Percentiles rank a stretch among this genome's conserved stretches.
phyloP scores from a whole-genome alignment of 2,329 filamentous ascomycete genomes.

The Neurospora crassa region DNA sequence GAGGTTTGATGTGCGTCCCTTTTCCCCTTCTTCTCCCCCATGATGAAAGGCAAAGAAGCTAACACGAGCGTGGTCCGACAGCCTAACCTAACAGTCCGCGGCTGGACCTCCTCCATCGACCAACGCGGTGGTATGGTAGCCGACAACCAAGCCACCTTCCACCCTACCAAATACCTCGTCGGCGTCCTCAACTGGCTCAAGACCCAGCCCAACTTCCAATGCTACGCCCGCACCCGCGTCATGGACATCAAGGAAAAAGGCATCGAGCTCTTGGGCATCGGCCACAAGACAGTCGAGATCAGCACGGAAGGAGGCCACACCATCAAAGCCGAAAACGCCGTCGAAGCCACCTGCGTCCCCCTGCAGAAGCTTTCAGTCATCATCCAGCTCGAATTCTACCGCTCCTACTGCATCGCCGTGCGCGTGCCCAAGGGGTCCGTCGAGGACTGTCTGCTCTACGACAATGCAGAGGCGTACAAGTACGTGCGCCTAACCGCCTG shows the following conservation, averaged over 20 bases:
- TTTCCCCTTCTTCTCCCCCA: too few species aligned
- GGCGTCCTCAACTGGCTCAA: conserved; percentile 42
- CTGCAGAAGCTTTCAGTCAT: conserved; percentile 45
- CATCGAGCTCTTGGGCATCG: conserved; percentile 32
- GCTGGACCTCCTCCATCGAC: conserved; percentile 41
- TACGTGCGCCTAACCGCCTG: conserved; percentile 44
- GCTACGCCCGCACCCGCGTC: conserved; percentile 41
- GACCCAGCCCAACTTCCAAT: conserved; percentile 41
- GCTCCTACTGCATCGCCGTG: conserved; percentile 48
- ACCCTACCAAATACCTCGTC: conserved; percentile 45
- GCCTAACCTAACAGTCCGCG: conserved; percentile 35
- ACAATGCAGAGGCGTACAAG: conserved; percentile 44
- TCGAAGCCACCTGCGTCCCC: conserved; percentile 46
- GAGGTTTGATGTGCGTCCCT: conserved; percentile 23
- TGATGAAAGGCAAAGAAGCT: too few species aligned
- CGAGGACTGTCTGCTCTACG: conserved; percentile 46
- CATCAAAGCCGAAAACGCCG: conserved; percentile 36
- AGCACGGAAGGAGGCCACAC: conserved; percentile 35
- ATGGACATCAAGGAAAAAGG: conserved; percentile 38
- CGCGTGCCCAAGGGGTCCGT: conserved; percentile 40
- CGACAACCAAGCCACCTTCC: conserved; percentile 41
- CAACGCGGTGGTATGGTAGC: conserved; percentile 41
- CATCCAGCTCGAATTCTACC: conserved; percentile 41
- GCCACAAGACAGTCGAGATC: conserved; percentile 35
- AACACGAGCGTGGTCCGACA: neutral